Evolutionary conservation across 2,329 filamentous ascomycete species (phyloP), one percentile per base, ranked within the genome.

Genomic region (Talaromyces amestolkiae): DNA sequence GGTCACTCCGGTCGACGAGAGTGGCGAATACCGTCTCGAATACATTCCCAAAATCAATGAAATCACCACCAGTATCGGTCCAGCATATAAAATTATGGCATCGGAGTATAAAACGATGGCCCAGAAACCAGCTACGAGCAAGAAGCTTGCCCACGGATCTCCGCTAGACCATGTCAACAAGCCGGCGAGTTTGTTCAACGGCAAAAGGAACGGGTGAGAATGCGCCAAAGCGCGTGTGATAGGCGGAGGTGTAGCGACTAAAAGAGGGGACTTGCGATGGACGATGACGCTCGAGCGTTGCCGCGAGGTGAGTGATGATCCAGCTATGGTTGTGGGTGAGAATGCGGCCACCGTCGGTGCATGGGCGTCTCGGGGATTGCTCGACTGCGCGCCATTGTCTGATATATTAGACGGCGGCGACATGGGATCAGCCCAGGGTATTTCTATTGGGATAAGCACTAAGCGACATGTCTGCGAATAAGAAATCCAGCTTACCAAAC

Each of bases 61-160:
- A 35, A 89, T 76, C 22, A 97, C 92, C 11, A 96, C 84, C 11
- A 97, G 84, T 59, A 98, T 83, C 3, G 95, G 95, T 0, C 93
- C 95, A 0, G 90, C 90, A 78, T 88, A 90, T 70, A 91, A 86
- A 69, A 97, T 83, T n/a, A 96, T 83, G 22, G 86, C 82, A 80
- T 96, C 93, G 58, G 93, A 93, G 76, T 98, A 98, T 22, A 97
- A 83, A 15, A 92, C 89, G 11, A 89, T 79, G 3, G 88, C 90
- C 95, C 95, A 99, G 75, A 97, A 99, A 37, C 81, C 84, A 19
- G 89, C 89, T 3, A 99, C 85, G 37, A 99, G 78, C 67, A 99
- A 82, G 74, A 98, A 99, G 82, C 93, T 97, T 82, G 98, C 93
- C 94, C 94, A 99, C 0, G 93, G 89, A 75, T 99, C 95, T 45